Conservation (phyloP, 192 early-diverging fungal genomes). For the Coemansia sp. region DNA sequence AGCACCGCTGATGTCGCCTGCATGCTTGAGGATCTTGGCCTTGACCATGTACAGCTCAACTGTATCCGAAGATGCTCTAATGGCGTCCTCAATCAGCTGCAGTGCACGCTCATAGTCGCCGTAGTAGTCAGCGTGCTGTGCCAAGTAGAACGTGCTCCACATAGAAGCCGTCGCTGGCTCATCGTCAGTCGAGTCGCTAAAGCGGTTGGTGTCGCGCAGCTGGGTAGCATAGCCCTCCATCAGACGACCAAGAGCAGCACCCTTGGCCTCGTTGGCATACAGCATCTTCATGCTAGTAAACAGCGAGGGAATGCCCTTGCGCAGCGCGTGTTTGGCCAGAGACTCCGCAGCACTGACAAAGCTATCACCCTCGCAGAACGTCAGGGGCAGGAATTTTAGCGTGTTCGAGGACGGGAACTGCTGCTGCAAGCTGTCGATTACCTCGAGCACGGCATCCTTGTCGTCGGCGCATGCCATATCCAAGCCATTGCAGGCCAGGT, state of each 20-base stretch:
- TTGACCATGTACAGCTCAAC: conserved; percentile 92
- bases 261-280: conserved; percentile 67
- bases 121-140: conserved; percentile 83
- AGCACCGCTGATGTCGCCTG: conserved; percentile 71
- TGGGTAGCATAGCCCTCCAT: conserved; percentile 62
- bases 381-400: conserved; percentile 73
- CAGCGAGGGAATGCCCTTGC: conserved; percentile 92
- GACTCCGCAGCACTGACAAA: conserved; percentile 64
- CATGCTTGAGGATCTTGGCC: conserved; percentile 94
- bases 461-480: conserved; percentile 28
- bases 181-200: conserved; percentile 52
- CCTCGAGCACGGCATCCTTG: conserved; percentile 43
- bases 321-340: conserved; percentile 70
- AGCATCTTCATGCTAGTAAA: conserved; percentile 80
- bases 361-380: conserved; percentile 67
- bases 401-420: conserved; percentile 83
- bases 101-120: conserved; percentile 70
- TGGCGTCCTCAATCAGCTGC: conserved; percentile 75
- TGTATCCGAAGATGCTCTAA: conserved; percentile 82
- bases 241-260: conserved; percentile 63
- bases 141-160: conserved; percentile 92
- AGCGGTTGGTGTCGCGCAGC: conserved; percentile 44
- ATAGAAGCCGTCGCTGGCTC: conserved; percentile 78
- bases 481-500: conserved; percentile 57
- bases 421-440: conserved; percentile 54